Evolutionary conservation across 2,329 filamentous ascomycete genomes (phyloP).

Genomic region (Ophiostoma ulmi): DNA sequence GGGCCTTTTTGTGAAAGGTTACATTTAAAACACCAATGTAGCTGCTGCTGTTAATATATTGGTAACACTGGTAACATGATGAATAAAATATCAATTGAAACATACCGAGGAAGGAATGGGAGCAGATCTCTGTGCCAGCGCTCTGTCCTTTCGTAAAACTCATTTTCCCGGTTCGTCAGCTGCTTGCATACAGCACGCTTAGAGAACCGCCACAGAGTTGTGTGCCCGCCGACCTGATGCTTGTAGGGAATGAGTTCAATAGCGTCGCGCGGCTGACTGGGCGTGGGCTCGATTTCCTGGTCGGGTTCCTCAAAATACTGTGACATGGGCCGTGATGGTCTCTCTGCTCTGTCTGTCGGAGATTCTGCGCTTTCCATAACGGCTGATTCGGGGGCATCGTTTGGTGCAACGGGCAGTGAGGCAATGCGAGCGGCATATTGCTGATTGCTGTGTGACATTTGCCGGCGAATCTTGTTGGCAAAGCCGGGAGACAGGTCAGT

Average conservation of each 20-base stretch:
- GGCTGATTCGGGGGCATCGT: conserved; percentile 38
- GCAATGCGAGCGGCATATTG: conserved; percentile 24
- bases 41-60: conserved; percentile 42
- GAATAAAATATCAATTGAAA: conserved; percentile 11
- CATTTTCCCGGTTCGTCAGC: conserved; percentile 95
- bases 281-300: conserved; percentile 48
- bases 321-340: conserved; percentile 38
- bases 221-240: conserved; percentile 96
- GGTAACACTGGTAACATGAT: neutral
- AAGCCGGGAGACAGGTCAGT: conserved; percentile 18
- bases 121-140: conserved; percentile 82
- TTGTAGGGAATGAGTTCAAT: conserved; percentile 96
- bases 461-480: conserved; percentile 19
- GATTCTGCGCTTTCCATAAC: conserved; percentile 36
- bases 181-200: conserved; percentile 95
- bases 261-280: conserved; percentile 66
- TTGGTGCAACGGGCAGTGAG: conserved; percentile 19
- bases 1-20: conserved; percentile 79
- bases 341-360: conserved; percentile 29
- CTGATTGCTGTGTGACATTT: conserved; percentile 23
- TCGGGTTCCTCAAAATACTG: conserved; percentile 46
- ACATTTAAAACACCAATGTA: conserved; percentile 98
- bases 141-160: conserved; percentile 97
- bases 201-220: conserved; percentile 92
- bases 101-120: conserved; percentile 78